Percentiles rank a stretch among this genome's conserved stretches.
phyloP scores from a whole-genome alignment of 306 rosid species.

The Aeschynomene evenia region DNA sequence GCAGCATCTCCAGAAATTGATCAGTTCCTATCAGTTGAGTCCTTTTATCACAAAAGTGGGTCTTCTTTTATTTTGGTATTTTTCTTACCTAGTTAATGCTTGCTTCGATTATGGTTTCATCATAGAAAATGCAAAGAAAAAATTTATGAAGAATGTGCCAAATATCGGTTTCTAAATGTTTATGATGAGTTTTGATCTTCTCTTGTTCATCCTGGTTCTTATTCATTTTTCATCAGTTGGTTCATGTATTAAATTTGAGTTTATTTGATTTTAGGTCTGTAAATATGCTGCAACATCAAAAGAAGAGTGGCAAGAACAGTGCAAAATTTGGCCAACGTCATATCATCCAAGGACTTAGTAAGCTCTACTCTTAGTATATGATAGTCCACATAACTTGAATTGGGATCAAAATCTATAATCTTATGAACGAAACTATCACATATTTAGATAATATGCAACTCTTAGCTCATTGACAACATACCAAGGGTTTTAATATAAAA shows the following conservation, averaged over 20 bases:
- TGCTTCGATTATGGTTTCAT: constrained; percentile 21
- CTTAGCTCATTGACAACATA: constrained; percentile 4
- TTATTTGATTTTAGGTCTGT: constrained; percentile 57
- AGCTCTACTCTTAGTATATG: constrained; percentile 26
- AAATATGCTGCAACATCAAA: constrained; percentile 76
- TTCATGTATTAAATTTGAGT: constrained; percentile 13
- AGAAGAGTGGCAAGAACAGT: constrained; percentile 98
- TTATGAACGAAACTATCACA: not conserved
- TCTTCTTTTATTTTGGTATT: constrained; percentile 37
- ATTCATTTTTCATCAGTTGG: not conserved
- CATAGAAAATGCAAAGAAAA: not conserved
- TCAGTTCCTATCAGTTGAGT: constrained; percentile 71
- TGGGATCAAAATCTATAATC: not conserved
- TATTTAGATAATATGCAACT: not conserved
- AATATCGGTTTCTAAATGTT: constrained; percentile 3
- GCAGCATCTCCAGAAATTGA: constrained; percentile 53
- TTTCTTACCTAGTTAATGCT: not conserved
- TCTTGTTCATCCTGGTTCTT: not conserved
- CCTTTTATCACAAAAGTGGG: constrained; percentile 85
- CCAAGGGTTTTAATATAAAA: not conserved
- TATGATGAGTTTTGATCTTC: not conserved
- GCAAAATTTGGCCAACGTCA: constrained; percentile 97
- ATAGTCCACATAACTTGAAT: not conserved
- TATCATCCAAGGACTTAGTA: constrained; percentile 92
- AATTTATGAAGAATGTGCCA: not conserved